Base-by-base conservation (phyloP, 2,329 filamentous ascomycete species). In the Ophiocordyceps unilateralis region DNA sequence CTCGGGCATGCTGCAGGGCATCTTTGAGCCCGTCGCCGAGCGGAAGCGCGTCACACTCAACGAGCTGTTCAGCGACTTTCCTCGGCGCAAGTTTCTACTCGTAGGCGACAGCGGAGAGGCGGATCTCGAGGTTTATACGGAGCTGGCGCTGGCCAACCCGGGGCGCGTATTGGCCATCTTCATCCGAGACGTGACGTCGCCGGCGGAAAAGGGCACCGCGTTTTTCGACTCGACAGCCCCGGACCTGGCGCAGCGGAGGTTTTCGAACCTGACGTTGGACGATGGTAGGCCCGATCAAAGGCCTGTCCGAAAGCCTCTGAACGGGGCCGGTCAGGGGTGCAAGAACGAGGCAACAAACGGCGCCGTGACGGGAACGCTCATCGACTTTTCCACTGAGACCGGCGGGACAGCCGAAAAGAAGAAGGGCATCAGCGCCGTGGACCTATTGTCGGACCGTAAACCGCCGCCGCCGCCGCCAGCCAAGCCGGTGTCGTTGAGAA, bases 21-120 rank as follows among this genome's bases (percentile, higher is more conserved):
- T 98, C 36, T 96, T 98, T 52, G 91, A 98, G 60, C 91, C 91
- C 10, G 91, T 95, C 0, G 87, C 89, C 0, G 93, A 98, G 61
- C 72, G 89, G 45, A 98, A 98, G 65, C 89, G 87, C 59, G 78
- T 81, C 1, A 88, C 86, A 0, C 67, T 98, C 2, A 86, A 93
- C 48, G 80, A 79, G 51, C 82, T 98, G 22, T 70, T 96, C 54
- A 69, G 72, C 43, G 93, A 98, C 57, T 98, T 98, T 51, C 91
- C 91, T 0, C 73, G 87, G 41, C 72, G 91, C 39, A 85, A 77
- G 52, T 98, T 98, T 54, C 75, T 98, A 3, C 70, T 98, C 2
- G 83, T 96, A 10, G 91, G 91, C 9, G 91, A 98, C 57, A 95
- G 88, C 52, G 91, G 93, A 32, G 91, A 98, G 61, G 91, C 89